phyloP scores from a whole-genome alignment of 352 stramenopile species.

The Lagenidium sp. region DNA sequence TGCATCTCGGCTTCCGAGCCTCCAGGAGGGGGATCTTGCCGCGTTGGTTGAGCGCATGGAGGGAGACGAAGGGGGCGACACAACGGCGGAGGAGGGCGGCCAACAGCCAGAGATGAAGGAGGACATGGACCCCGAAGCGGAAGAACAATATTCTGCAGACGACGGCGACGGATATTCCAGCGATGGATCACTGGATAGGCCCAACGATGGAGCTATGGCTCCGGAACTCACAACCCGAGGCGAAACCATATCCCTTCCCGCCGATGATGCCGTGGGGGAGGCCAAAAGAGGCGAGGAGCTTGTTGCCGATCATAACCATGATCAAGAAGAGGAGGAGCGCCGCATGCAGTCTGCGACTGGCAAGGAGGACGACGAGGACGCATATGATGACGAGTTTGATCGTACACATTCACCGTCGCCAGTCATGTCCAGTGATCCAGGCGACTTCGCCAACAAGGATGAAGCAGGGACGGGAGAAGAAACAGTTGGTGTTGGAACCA shows the following conservation, averaged over 20 bases:
- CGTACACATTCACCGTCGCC: neutral
- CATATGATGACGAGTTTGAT: neutral
- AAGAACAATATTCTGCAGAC: too few species aligned
- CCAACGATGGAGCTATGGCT: neutral
- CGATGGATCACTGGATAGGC: neutral
- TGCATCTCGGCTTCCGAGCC: too few species aligned
- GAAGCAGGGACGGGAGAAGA: neutral
- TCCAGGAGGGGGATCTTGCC: too few species aligned
- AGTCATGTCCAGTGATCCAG: neutral
- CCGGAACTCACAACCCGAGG: neutral
- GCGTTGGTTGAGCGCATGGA: too few species aligned
- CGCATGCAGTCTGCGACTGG: constrained; percentile 7
- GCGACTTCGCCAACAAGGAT: neutral
- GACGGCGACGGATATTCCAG: too few species aligned
- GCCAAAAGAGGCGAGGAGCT: neutral
- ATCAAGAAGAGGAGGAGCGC: constrained; percentile 3
- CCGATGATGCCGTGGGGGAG: neutral
- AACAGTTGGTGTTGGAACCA: neutral
- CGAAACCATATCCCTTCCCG: neutral
- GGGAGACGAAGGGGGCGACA: too few species aligned
- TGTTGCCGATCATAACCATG: constrained; percentile 1
- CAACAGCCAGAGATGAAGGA: too few species aligned
- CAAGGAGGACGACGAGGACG: constrained; percentile 2
- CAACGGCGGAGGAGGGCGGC: too few species aligned
- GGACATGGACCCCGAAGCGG: too few species aligned